Base-by-base conservation (phyloP, 1,284 basidiomycete genomes). In the Malassezia psittaci region DNA sequence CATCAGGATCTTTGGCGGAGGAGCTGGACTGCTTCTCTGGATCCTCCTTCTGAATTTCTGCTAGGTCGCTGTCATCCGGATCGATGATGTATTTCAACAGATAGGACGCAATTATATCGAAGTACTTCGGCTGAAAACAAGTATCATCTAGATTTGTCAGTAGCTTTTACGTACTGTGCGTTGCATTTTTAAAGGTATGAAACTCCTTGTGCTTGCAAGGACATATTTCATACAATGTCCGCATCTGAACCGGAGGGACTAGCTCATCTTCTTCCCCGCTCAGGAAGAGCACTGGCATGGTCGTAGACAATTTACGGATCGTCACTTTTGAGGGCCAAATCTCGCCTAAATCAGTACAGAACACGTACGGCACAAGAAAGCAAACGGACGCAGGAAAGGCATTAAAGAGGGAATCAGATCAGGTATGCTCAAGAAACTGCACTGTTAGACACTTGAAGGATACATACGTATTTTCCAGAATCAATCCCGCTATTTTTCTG, bases 231-330 rank as follows among this genome's bases (percentile, higher is more conserved):
- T 83, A 86, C 1, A 96, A 78, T 1, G 80, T 79, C 18, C 79
- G 78, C 90, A 96, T 96, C 65, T 96, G 90, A 51, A 81, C 77
- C 10, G 81, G 83, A 1, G 89, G 90, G 0, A 96, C 87, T 12
- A 96, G 80, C 67, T 90, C 85, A 69, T 96, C 93, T 49, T 76
- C 77, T 45, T 78, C 74, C 4, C 91, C 91, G 0, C 76, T 86
- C 16, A 96, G 77, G 80, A 96, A 85, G 21, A 96, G 79, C n/a
- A 91, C 83, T 0, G 89, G 90, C 4, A 82, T 87, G 1, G 77
- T 78, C 5, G 79, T 70, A 0, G 86, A 84, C 33, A 94, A 84
- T 37, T 81, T 75, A 0, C 82, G 81, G 41, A 93, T 79, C 61
- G 85, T 83, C 8, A 81, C 80, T 0, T 79, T 80, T 1, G 87